Percentiles rank a stretch among this genome's conserved stretches.
phyloP scores from a whole-genome alignment of 345 rosid genomes.

The Aegle marmelos region DNA sequence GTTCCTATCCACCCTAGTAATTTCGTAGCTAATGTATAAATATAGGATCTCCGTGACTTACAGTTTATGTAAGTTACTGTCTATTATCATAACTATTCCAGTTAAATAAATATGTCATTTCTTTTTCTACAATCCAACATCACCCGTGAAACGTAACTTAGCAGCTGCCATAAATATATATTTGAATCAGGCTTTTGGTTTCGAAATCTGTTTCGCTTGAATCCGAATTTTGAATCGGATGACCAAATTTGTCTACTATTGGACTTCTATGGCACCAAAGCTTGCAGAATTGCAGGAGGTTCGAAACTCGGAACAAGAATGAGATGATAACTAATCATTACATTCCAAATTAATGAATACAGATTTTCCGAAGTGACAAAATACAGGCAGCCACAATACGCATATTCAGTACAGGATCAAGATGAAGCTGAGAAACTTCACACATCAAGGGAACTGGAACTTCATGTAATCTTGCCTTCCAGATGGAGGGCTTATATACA shows the following conservation, averaged over 20 bases:
- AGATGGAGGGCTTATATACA: slow-evolving; percentile 63
- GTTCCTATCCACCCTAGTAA: not conserved
- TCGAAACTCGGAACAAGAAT: not conserved
- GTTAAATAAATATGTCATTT: no score
- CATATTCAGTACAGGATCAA: not conserved
- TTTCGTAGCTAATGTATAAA: not conserved
- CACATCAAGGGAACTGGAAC: slow-evolving; percentile 48
- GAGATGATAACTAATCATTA: not conserved
- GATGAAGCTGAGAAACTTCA: slow-evolving; percentile 42
- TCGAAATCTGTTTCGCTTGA: not conserved
- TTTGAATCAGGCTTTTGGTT: not conserved
- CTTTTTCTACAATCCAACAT: no score
- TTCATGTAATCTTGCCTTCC: slow-evolving; percentile 40
- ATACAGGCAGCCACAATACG: not conserved
- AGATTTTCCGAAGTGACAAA: not conserved
- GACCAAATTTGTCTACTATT: not conserved
- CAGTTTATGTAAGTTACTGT: no score
- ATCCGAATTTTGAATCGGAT: not conserved
- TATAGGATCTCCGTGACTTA: no score
- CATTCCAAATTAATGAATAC: not conserved
- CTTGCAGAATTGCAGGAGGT: no score
- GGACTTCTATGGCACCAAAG: not conserved
- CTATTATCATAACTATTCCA: no score
- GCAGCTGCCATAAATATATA: no score
- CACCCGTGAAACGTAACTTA: no score